phyloP scores from a whole-genome alignment of 208 protist species.

The Leishmania braziliensis region DNA sequence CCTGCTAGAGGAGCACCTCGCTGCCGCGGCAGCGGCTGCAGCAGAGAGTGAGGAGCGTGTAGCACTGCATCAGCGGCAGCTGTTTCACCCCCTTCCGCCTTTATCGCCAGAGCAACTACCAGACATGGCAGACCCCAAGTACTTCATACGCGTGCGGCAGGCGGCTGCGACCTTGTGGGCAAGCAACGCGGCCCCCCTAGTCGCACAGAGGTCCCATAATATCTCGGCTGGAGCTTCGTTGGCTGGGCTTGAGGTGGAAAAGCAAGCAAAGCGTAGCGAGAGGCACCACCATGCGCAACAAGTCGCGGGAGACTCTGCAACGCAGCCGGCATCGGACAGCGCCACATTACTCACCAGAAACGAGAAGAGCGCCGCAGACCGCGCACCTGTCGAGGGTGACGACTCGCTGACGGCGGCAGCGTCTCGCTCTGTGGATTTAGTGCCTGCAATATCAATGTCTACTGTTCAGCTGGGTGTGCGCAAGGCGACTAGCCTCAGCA shows the following conservation, averaged over 20 bases:
- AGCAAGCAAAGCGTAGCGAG: neutral
- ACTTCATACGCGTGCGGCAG: slow-evolving; percentile 31
- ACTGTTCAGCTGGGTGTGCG: neutral
- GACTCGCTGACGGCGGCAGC: neutral
- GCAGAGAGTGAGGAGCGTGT: neutral
- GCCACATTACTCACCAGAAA: neutral
- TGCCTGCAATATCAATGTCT: neutral
- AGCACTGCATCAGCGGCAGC: neutral
- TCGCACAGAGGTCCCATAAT: neutral
- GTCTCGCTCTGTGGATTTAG: neutral
- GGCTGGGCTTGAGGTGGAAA: neutral
- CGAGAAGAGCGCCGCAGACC: neutral
- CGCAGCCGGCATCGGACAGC: neutral
- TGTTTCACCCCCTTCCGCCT: slow-evolving; percentile 26
- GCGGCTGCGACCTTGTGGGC: neutral
- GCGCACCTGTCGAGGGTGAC: neutral
- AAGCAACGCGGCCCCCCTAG: neutral
- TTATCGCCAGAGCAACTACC: slow-evolving; percentile 34
- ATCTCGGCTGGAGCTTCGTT: neutral
- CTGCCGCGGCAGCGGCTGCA: neutral
- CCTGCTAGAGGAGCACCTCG: slow-evolving; percentile 10
- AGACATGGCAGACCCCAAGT: slow-evolving; percentile 11
- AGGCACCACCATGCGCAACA: neutral
- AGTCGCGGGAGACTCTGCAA: neutral
- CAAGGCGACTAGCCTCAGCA: neutral